These are phyloP conservation scores for Coix lacrymajobi DNA, from an alignment of 176 grass and related monocot species.

Conservation along the genomic window DNA sequence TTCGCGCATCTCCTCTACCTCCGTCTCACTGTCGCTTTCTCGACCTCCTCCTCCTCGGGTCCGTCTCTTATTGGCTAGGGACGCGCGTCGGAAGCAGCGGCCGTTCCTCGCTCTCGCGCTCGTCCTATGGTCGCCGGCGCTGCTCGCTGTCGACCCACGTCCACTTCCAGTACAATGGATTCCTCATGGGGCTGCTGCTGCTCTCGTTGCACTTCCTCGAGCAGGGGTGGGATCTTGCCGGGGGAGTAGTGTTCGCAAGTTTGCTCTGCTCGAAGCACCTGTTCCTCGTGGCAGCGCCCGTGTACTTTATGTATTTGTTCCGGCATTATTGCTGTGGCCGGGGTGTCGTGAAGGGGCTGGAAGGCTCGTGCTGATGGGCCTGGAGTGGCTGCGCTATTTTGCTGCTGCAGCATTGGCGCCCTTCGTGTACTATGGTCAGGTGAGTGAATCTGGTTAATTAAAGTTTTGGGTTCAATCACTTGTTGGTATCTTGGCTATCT, in stretches of 20 bases:
- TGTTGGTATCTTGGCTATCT: neutral
- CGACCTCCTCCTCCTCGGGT: slow-evolving; percentile 40
- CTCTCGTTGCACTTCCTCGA: slow-evolving; percentile 66
- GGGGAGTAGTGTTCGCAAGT: slow-evolving; percentile 56
- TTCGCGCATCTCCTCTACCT: slow-evolving; percentile 54
- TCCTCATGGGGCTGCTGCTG: slow-evolving; percentile 54
- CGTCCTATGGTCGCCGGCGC: slow-evolving; percentile 65
- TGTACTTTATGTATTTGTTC: slow-evolving; percentile 83
- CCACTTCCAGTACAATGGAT: slow-evolving; percentile 90
- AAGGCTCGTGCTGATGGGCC: slow-evolving; percentile 55
- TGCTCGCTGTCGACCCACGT: slow-evolving; percentile 76
- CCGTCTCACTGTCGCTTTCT: slow-evolving; percentile 44
- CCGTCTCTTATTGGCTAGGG: slow-evolving; percentile 31
- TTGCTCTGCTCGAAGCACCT: slow-evolving; percentile 90
- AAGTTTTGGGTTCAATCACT: neutral
- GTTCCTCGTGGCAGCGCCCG: slow-evolving; percentile 68
- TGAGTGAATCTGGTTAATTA: slow-evolving; percentile 30
- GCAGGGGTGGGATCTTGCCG: slow-evolving; percentile 64
- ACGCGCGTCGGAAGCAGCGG: slow-evolving; percentile 17
- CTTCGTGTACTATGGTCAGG: slow-evolving; percentile 82
- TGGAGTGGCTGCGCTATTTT: slow-evolving; percentile 64
- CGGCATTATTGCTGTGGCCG: slow-evolving; percentile 75
- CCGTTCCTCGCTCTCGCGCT: slow-evolving; percentile 34
- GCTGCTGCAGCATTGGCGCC: slow-evolving; percentile 54
- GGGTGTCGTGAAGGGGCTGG: slow-evolving; percentile 45